Conservation (phyloP, 768 basidiomycete genomes). For the Lactarius hengduanensis region DNA sequence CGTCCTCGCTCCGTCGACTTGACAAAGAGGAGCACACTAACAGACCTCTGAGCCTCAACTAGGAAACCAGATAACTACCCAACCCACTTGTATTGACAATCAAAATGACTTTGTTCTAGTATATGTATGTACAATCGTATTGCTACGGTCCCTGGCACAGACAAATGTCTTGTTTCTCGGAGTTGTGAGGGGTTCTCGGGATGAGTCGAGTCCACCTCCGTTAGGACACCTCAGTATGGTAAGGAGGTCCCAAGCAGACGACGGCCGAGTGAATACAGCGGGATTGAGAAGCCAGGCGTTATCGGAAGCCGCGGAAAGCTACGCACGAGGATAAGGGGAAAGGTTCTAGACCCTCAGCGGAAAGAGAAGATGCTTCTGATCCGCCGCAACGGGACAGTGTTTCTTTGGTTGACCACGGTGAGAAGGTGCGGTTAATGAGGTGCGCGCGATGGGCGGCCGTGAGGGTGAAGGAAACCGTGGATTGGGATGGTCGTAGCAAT, state of each 20-base stretch:
- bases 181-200: conserved; percentile 23
- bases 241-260: conserved; percentile 11
- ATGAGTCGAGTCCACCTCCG: conserved; percentile 18
- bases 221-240: conserved; percentile 17
- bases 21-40: neutral
- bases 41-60: neutral
- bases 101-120: neutral
- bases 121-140: neutral
- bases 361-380: conserved; percentile 28
- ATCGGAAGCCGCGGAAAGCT: conserved; percentile 29
- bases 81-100: neutral
- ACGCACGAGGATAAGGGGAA: conserved; percentile 29
- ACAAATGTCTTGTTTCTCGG: conserved; percentile 22
- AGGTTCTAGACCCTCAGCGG: conserved; percentile 25
- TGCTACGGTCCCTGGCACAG: conserved; percentile 8
- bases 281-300: conserved; percentile 26
- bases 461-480: conserved; percentile 17
- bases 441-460: conserved; percentile 28
- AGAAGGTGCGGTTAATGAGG: conserved; percentile 26
- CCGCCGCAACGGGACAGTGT: conserved; percentile 26
- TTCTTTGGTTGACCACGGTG: conserved; percentile 25
- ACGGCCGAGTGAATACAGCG: conserved; percentile 21
- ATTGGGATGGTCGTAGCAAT: conserved; percentile 11
- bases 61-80: neutral
- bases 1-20: neutral